Percentiles rank a stretch among this genome's conserved stretches.
Evolutionary conservation across 2,329 filamentous ascomycete species (phyloP).

Genomic region (Calonectria pseudoturangicola): DNA sequence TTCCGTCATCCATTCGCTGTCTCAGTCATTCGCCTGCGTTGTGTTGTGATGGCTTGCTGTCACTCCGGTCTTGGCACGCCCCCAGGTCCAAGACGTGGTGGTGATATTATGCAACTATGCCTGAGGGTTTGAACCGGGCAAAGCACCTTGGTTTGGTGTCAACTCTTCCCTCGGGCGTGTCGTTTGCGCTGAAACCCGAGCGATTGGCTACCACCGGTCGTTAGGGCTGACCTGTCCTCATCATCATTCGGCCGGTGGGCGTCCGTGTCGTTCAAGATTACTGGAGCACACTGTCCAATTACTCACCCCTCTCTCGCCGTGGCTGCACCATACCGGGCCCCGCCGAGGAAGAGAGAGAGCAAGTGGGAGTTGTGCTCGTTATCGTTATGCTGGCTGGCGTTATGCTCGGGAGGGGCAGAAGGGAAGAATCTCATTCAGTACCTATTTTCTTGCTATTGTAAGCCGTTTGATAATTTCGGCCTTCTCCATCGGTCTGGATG

Average conservation of each 20-base stretch:
- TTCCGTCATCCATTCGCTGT: too few relatives aligned
- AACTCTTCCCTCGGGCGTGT: constrained; percentile 15
- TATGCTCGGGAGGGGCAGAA: not conserved
- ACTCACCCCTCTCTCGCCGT: not conserved
- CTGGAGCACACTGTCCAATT: constrained; percentile 1
- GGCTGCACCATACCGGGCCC: not conserved
- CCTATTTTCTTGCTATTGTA: constrained; percentile 47
- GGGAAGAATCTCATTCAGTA: not conserved
- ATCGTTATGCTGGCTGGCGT: constrained; percentile 16
- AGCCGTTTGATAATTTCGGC: constrained; percentile 47
- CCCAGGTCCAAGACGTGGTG: not conserved
- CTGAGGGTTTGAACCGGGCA: constrained; percentile 3
- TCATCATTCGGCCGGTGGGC: constrained; percentile 19
- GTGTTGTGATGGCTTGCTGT: not conserved
- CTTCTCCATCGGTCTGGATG: constrained; percentile 37
- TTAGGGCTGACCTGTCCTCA: constrained; percentile 24
- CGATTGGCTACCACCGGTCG: constrained; percentile 8
- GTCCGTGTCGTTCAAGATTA: constrained; percentile 2
- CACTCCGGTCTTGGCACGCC: not conserved
- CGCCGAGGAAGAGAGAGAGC: not conserved
- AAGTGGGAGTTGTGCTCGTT: not conserved
- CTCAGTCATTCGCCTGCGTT: too few relatives aligned
- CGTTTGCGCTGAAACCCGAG: constrained; percentile 17
- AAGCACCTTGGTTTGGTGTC: not conserved
- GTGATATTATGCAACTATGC: constrained; percentile 13